Evolutionary conservation across 768 basidiomycete species (phyloP).

Genomic region (Coprinellus aureogranulatus): DNA sequence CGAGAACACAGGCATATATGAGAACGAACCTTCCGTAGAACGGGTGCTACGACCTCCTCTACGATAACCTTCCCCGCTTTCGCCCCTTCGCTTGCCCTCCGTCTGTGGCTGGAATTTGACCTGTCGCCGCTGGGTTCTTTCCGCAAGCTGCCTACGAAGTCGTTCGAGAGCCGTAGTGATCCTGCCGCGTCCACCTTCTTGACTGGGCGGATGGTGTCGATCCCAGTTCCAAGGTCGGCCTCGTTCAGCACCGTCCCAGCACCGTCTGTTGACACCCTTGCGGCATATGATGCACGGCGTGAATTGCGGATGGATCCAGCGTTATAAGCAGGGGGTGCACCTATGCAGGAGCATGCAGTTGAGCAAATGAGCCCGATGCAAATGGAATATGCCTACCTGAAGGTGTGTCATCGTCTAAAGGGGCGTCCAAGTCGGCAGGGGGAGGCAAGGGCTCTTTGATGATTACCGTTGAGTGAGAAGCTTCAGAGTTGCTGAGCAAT

Average conservation of each 20-base stretch:
- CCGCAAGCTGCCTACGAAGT: conserved; percentile 74
- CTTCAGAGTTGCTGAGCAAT: conserved; percentile 50
- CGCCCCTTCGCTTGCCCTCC: conserved; percentile 52
- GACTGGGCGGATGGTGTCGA: conserved; percentile 89
- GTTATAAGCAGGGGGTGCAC: conserved; percentile 73
- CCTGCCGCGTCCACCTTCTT: conserved; percentile 85
- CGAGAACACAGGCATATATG: conserved; percentile 5
- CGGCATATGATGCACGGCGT: conserved; percentile 77
- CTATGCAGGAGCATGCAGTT: no score
- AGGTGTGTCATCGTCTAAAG: conserved; percentile 39
- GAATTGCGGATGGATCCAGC: conserved; percentile 60
- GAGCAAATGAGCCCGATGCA: conserved; percentile 26
- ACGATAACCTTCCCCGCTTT: conserved; percentile 70
- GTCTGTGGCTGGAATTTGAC: conserved; percentile 51
- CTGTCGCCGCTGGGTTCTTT: conserved; percentile 52
- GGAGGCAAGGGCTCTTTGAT: conserved; percentile 48
- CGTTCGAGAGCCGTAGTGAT: conserved; percentile 73
- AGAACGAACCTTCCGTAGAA: conserved; percentile 63
- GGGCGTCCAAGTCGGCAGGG: conserved; percentile 37
- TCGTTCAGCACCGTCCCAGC: conserved; percentile 73
- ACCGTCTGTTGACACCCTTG: conserved; percentile 58
- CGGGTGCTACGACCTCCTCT: conserved; percentile 81
- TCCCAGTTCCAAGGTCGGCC: conserved; percentile 82
- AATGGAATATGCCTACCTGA: conserved; percentile 37
- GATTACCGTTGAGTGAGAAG: conserved; percentile 69